These are phyloP conservation scores for Annulohypoxylon nitens DNA, from an alignment of 495 filamentous ascomycete species.

Conservation along the genomic window DNA sequence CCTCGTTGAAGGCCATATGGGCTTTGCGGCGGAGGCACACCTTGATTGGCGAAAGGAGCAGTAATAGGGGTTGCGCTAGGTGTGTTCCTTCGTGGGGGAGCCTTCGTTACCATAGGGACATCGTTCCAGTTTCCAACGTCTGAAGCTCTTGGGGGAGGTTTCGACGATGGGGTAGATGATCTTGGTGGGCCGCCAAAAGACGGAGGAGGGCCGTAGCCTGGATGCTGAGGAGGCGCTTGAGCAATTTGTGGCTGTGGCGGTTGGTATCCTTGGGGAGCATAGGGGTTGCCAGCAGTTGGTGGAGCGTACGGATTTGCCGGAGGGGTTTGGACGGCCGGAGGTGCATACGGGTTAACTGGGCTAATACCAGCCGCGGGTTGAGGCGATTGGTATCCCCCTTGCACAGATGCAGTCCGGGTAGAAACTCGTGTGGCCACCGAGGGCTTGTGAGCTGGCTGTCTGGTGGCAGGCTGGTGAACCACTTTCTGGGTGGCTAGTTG, in stretches of 20 bases:
- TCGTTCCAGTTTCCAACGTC: conserved; percentile 92
- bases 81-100: conserved; percentile 76
- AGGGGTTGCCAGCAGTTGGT: conserved; percentile 52
- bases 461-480: conserved; percentile 51
- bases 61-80: conserved; percentile 72
- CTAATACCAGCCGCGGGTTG: conserved; percentile 52
- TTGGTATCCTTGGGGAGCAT: conserved; percentile 55
- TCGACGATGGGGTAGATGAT: conserved; percentile 68
- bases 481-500: conserved; percentile 84
- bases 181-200: conserved; percentile 58
- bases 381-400: conserved; percentile 56
- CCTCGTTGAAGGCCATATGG: conserved; percentile 45
- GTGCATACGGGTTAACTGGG: conserved; percentile 49
- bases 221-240: conserved; percentile 42
- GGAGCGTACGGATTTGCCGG: conserved; percentile 74
- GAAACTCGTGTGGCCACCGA: conserved; percentile 25
- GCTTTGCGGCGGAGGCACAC: conserved; percentile 65
- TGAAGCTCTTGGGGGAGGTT: conserved; percentile 75
- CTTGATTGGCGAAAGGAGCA: conserved; percentile 76
- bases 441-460: conserved; percentile 48
- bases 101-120: conserved; percentile 86
- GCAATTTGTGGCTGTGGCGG: conserved; percentile 47
- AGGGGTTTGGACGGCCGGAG: conserved; percentile 55
- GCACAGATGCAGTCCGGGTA: conserved; percentile 33
- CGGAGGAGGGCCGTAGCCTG: conserved; percentile 54